Base-by-base conservation (phyloP, 495 filamentous ascomycete species). In the Lasiosphaeris hirsuta region DNA sequence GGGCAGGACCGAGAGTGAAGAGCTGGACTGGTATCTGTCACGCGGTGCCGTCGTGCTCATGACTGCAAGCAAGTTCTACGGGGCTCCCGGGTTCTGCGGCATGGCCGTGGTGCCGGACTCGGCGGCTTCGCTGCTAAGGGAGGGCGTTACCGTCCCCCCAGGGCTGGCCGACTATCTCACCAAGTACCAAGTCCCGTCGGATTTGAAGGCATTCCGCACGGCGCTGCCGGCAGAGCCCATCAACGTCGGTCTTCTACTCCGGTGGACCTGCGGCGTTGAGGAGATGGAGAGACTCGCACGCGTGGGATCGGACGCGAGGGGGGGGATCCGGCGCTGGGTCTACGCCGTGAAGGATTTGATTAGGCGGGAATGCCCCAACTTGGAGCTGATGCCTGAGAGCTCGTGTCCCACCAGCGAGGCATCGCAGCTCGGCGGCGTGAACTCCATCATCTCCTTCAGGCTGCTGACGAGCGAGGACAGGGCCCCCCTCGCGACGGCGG, bases 1-100 rank as follows among this genome's bases (percentile, higher is more conserved):
- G n/a, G 46, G 46, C 23, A 18, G 46, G 18, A 49, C 46, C 10
- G 46, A 49, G 8, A 30, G 18, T 14, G 46, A 49, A 6, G 46
- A 49, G 23, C 23, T 49, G n/a, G 46, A 49, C 10, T 49, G 46
- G 46, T 49, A 49, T n/a, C 23, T 49, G 8, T 49, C 46, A 1
- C 46, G 46, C 23, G 46, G 46, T 33, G 46, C 46, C 33, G 33
- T 49, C 46, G 33, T 49, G 10, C 46, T 49, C 46, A 49, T 49
- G 23, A 49, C 46, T 1, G 46, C 46, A 13, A 36, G 23, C 19
- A 49, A 49, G 46, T 49, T 49, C 23, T 49, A 49, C 23, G 36
- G 46, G 23, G 46, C 46, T 14, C 46, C 46, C 6, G 46, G 46
- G 23, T 49, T 49, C 46, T 49, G 46, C 14, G 46, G 46, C 7